Evolutionary conservation across 176 grass and related monocot species (phyloP).

Genomic region (Phragmites australis): DNA sequence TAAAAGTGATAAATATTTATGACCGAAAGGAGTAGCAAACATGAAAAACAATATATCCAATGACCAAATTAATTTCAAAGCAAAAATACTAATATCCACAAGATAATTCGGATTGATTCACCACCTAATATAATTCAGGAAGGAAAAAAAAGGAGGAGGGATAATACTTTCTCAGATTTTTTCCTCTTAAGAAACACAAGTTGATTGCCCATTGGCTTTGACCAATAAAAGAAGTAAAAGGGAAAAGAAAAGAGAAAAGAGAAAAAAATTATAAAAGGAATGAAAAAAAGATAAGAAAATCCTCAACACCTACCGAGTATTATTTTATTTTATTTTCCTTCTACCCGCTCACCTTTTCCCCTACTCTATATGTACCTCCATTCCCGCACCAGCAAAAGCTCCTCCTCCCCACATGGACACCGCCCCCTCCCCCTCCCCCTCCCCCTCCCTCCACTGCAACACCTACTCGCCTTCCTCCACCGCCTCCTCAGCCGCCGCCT

Average conservation of each 20-base stretch:
- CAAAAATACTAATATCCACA: background rate
- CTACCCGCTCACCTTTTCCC: constrained; percentile 34
- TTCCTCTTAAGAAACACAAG: background rate
- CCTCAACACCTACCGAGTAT: constrained; percentile 33
- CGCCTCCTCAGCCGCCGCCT: background rate
- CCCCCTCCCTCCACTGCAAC: background rate
- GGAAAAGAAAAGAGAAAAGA: background rate
- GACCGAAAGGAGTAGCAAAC: background rate
- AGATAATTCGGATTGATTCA: background rate
- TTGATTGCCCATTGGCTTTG: constrained; percentile 22
- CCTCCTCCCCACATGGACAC: constrained; percentile 35
- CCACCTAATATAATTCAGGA: background rate
- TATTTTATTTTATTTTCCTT: background rate
- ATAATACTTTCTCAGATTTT: background rate
- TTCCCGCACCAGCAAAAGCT: constrained; percentile 38
- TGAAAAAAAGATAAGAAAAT: constrained; percentile 40
- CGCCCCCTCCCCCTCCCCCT: background rate
- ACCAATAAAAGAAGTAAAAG: constrained; percentile 18
- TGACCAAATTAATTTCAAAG: background rate
- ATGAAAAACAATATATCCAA: background rate
- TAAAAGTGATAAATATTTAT: no score
- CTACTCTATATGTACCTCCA: constrained; percentile 44
- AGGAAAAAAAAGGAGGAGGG: background rate
- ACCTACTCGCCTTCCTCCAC: background rate
- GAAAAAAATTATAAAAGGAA: background rate